Base-by-base conservation (phyloP, 768 basidiomycete genomes). In the Tricholomella constricta region DNA sequence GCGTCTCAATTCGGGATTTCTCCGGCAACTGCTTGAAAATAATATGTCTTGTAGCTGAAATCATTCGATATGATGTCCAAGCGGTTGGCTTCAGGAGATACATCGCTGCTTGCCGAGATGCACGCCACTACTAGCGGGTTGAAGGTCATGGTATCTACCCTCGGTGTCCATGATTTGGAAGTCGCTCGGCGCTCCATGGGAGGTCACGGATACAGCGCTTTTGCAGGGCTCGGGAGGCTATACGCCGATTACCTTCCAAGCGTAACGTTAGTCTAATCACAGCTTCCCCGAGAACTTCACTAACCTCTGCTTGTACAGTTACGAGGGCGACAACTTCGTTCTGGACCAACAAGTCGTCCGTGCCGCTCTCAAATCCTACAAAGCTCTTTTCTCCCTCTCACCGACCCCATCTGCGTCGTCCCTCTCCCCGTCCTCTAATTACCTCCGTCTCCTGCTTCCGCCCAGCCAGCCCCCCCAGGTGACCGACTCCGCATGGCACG, bases 301-400 rank as follows among this genome's bases (percentile, higher is more conserved):
- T 20, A 38, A 6, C 15, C 12, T 11, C 15, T 3, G 1, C 12
- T 22, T 41, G 20, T 7, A 37, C 54, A 87, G 86, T 2, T 89
- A 81, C 56, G 89, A 91, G 70, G 88, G 89, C 12, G 89, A 91
- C 62, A 91, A 91, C 63, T 90, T 79, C 55, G 85, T 90, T 5
- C 76, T 91, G 10, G 85, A 88, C 58, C 77, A 81, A 43, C 89
- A 91, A 67, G 87, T 89, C 29, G 81, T 88, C 29, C 81, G 87
- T 20, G 82, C 86, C 0, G 86, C 86, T 2, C 68, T 88, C 25
- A 91, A 89, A 59, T 77, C 85, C 0, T 78, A 78, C 61, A 70
- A 66, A 15, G 60, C 54, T 14, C 62, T 80, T 6, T 66, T 69
- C 27, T 57, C 71, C n/a, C n/a, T n/a, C 3, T 57, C 68, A 1